phyloP scores from a whole-genome alignment of 2,329 filamentous ascomycete genomes.

The Diaporthe destruens region DNA sequence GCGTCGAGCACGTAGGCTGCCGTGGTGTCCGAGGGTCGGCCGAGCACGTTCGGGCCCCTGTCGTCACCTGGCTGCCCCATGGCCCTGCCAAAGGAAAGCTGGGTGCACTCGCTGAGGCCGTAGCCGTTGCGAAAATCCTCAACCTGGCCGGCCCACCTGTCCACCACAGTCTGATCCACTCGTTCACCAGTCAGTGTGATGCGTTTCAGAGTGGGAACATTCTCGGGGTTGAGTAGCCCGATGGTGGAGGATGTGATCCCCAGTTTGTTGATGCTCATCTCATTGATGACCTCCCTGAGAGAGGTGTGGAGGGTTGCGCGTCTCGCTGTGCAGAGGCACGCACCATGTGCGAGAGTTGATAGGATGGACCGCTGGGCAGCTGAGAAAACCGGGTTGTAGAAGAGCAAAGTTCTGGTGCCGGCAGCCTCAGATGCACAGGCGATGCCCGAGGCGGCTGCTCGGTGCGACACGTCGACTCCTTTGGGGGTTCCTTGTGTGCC shows the following conservation, averaged over 20 bases:
- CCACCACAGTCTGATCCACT: conserved; percentile 78
- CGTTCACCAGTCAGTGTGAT: conserved; percentile 86
- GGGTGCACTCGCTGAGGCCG: conserved; percentile 69
- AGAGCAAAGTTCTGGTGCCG: conserved; percentile 66
- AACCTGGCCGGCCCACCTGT: conserved; percentile 76
- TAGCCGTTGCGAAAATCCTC: conserved; percentile 65
- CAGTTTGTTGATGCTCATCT: conserved; percentile 78
- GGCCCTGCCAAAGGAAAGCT: conserved; percentile 79
- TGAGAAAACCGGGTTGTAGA: conserved; percentile 78
- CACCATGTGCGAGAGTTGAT: conserved; percentile 94
- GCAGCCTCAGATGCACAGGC: no score
- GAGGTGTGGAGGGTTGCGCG: conserved; percentile 81
- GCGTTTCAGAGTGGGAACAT: conserved; percentile 78
- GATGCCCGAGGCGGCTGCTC: no score
- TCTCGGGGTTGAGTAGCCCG: conserved; percentile 74
- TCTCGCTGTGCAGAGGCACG: conserved; percentile 86
- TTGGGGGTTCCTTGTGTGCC: conserved; percentile 91
- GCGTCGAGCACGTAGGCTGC: conserved; percentile 78
- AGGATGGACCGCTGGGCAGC: conserved; percentile 92
- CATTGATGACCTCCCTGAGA: conserved; percentile 75
- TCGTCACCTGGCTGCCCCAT: conserved; percentile 50
- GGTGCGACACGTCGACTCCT: conserved; percentile 67
- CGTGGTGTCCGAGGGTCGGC: conserved; percentile 82
- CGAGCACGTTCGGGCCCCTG: conserved; percentile 66
- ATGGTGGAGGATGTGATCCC: conserved; percentile 90